Evolutionary conservation across 2,329 filamentous ascomycete genomes (phyloP), one percentile per base, ranked within the genome.

Genomic region (Zymoseptoria passerinii): DNA sequence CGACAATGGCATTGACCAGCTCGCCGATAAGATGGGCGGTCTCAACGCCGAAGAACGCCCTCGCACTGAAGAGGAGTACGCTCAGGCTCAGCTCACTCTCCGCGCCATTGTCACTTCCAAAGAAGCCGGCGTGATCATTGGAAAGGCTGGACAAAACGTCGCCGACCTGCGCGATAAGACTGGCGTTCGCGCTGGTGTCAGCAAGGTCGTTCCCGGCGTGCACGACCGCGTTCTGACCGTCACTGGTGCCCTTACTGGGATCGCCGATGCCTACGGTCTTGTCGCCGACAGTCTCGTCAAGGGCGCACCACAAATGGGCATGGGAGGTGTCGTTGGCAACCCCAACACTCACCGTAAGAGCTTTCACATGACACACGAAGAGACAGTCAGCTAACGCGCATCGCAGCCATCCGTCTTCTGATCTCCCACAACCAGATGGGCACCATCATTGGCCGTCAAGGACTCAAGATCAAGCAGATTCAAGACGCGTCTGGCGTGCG

Each of bases 371-470:
- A n/a, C 13, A 67, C 53, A 8, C 3, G 19, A 57, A 13, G 48
- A 53, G 55, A 62, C 62, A 69, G 53, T 67, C 59, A 28, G 5
- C 10, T 28, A 28, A 23, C 23, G 16, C 27, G 28, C 27, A 16
- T 20, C 61, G 20, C 66, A 99, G 94, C 94, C 61, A 89, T 99
- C 75, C 96, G 96, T 72, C 86, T 99, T 29, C 87, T 99, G 73
- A 97, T 99, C 75, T 99, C 94, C 35, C 92, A 99, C 80, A 97
- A 97, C 75, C 94, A 99, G 78, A 99, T 99, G 94, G 94, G 94
- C 63, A 99, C 94, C 70, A 96, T 99, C 78, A 99, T 99, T 72
- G 94, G 94, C 69, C 86, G 91, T 65, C 89, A 95, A 74, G 94
- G 94, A 60, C 82, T 96, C 66, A 99, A 97, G 81, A 99, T 99